phyloP scores from a whole-genome alignment of 2,329 filamentous ascomycete genomes.

The Diaporthe vexans region DNA sequence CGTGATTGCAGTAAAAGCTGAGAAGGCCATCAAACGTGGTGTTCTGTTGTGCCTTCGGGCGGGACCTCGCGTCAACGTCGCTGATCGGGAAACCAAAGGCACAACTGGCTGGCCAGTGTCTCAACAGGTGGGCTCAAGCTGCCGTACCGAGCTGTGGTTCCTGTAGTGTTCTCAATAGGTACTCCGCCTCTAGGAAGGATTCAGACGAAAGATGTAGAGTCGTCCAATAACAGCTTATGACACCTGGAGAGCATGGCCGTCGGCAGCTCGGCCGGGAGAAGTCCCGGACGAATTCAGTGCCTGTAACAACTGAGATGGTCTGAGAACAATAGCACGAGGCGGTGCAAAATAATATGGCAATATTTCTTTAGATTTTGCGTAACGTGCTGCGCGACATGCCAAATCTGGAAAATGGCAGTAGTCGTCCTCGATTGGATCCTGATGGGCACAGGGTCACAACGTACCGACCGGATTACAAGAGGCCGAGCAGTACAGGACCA shows the following conservation, averaged over 20 bases:
- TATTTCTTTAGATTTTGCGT: not conserved
- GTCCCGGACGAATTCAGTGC: conserved; percentile 2
- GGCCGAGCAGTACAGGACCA: not conserved
- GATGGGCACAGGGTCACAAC: not conserved
- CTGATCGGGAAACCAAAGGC: conserved; percentile 8
- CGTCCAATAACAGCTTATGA: not conserved
- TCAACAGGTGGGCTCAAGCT: not conserved
- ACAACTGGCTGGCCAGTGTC: not conserved
- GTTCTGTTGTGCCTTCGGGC: not conserved
- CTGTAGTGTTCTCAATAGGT: not conserved
- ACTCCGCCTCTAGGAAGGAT: not conserved
- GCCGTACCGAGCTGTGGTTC: not conserved
- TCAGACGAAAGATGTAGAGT: conserved; percentile 7
- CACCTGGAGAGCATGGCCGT: not conserved
- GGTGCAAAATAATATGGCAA: not conserved
- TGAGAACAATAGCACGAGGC: not conserved
- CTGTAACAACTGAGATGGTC: not conserved
- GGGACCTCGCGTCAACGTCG: conserved; percentile 19
- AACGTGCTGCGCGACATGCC: not conserved
- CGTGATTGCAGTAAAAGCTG: not conserved
- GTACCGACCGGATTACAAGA: not conserved
- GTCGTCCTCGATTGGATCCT: not conserved
- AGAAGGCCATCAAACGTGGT: not conserved
- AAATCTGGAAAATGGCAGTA: not conserved
- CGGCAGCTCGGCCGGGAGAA: conserved; percentile 10